These are phyloP conservation scores for Ogataea philodendri DNA, from an alignment of 805 yeast genomes.

Conservation along the genomic window DNA sequence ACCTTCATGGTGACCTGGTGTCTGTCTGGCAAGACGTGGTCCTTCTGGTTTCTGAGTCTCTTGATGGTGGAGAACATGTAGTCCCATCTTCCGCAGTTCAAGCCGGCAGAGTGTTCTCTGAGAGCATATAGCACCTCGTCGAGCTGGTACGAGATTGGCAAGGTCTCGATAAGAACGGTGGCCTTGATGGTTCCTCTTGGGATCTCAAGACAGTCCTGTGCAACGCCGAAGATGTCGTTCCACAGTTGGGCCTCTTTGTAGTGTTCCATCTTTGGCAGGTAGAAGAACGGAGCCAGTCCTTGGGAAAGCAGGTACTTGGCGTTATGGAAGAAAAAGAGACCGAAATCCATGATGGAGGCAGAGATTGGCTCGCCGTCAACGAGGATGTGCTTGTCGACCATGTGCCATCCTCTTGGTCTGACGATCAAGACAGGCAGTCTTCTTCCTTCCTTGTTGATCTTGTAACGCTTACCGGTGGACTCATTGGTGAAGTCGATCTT, in stretches of 20 bases:
- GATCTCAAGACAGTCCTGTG: slow-evolving; percentile 68
- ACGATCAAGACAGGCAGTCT: slow-evolving; percentile 76
- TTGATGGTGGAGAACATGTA: slow-evolving; percentile 80
- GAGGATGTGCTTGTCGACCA: slow-evolving; percentile 67
- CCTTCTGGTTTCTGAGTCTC: slow-evolving; percentile 65
- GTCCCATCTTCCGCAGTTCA: slow-evolving; percentile 90
- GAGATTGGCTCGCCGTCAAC: slow-evolving; percentile 76
- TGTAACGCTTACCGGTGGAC: slow-evolving; percentile 39
- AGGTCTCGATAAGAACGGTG: slow-evolving; percentile 76
- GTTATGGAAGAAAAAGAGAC: slow-evolving; percentile 72
- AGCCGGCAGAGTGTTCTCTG: slow-evolving; percentile 73
- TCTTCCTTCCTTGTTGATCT: slow-evolving; percentile 44
- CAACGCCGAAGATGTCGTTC: slow-evolving; percentile 75
- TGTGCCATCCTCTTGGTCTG: slow-evolving; percentile 89
- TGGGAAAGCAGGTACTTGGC: slow-evolving; percentile 58
- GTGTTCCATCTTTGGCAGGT: slow-evolving; percentile 84
- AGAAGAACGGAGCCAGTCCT: slow-evolving; percentile 80
- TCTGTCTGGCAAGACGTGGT: slow-evolving; percentile 73
- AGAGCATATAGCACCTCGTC: slow-evolving; percentile 78
- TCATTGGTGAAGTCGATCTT: slow-evolving; percentile 50
- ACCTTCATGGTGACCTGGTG: slow-evolving; percentile 77
- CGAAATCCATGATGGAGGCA: slow-evolving; percentile 78
- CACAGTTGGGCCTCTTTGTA: slow-evolving; percentile 79
- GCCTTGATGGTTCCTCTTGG: slow-evolving; percentile 79
- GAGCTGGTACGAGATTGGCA: slow-evolving; percentile 85